phyloP scores from a whole-genome alignment of 2,329 filamentous ascomycete genomes.

The Apiospora kogelbergensis region DNA sequence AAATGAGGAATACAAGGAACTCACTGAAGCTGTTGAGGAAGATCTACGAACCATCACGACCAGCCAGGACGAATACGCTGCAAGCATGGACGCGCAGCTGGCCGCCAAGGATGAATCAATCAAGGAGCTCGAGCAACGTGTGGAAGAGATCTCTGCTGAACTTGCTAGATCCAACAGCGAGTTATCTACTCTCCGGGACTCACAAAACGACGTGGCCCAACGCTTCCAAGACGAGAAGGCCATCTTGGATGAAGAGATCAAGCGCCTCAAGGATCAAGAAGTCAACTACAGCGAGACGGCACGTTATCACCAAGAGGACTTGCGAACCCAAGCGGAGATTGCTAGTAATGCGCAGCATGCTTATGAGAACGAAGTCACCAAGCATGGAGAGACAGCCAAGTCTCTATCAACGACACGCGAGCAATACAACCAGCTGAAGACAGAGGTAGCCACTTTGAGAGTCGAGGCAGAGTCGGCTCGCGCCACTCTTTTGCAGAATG shows the following conservation, averaged over 20 bases:
- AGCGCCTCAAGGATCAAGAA: constrained; percentile 79
- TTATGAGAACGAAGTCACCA: constrained; percentile 91
- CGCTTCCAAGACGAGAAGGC: constrained; percentile 81
- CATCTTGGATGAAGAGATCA: constrained; percentile 74
- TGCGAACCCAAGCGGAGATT: constrained; percentile 91
- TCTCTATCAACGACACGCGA: constrained; percentile 74
- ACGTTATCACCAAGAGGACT: constrained; percentile 84
- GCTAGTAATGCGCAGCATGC: constrained; percentile 90
- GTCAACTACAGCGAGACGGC: constrained; percentile 77
- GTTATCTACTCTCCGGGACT: constrained; percentile 75
- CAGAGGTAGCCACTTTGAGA: constrained; percentile 71
- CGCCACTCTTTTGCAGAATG: constrained; percentile 73
- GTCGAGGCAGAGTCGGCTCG: constrained; percentile 86
- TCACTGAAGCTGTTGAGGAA: constrained; percentile 86
- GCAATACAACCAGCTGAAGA: constrained; percentile 81
- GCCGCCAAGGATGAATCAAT: constrained; percentile 78
- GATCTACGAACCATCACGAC: constrained; percentile 76
- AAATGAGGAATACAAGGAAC: constrained; percentile 82
- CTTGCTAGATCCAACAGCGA: constrained; percentile 80
- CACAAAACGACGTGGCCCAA: constrained; percentile 71
- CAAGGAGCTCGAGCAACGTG: constrained; percentile 76
- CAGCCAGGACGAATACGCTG: constrained; percentile 82
- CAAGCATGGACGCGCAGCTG: constrained; percentile 77
- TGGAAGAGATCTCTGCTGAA: constrained; percentile 82
- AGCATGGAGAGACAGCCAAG: constrained; percentile 93